phyloP scores from a whole-genome alignment of 164 flowering plant species.

The Brasenia schreberi region DNA sequence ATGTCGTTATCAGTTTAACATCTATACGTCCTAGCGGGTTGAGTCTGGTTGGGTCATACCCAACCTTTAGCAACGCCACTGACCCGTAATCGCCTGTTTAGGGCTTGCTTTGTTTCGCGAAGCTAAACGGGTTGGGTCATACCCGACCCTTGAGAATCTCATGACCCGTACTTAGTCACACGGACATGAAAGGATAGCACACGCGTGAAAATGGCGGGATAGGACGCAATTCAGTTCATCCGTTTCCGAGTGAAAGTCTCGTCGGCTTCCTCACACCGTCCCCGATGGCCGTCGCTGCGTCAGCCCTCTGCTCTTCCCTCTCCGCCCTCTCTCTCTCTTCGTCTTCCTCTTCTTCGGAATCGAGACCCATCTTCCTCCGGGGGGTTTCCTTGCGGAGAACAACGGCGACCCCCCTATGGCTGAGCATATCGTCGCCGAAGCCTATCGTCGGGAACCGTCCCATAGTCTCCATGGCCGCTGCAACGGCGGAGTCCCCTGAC shows the following conservation, averaged over 20 bases:
- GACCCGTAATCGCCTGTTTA: too few species aligned
- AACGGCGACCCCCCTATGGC: constrained; percentile 10
- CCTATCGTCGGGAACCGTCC: constrained; percentile 7
- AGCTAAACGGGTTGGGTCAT: background rate
- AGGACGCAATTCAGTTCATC: background rate
- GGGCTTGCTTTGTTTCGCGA: too few species aligned
- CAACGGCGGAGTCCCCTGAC: constrained; percentile 24
- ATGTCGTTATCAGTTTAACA: too few species aligned
- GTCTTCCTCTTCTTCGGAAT: constrained; percentile 21
- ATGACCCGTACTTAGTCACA: background rate
- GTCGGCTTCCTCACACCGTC: background rate
- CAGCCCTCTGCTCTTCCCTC: constrained; percentile 52
- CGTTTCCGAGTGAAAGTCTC: background rate
- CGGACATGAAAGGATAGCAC: background rate
- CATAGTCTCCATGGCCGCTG: background rate
- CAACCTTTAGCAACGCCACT: too few species aligned
- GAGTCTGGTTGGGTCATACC: too few species aligned
- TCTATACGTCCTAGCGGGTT: too few species aligned
- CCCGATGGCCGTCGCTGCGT: constrained; percentile 14
- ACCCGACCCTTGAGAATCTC: background rate
- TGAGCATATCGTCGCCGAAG: constrained; percentile 18
- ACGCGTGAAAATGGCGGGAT: background rate
- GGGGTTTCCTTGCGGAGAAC: constrained; percentile 5
- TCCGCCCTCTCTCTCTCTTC: constrained; percentile 64
- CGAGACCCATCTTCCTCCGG: constrained; percentile 20